Evolutionary conservation across 768 basidiomycete species (phyloP).

Genomic region (Clathrus columnatus): DNA sequence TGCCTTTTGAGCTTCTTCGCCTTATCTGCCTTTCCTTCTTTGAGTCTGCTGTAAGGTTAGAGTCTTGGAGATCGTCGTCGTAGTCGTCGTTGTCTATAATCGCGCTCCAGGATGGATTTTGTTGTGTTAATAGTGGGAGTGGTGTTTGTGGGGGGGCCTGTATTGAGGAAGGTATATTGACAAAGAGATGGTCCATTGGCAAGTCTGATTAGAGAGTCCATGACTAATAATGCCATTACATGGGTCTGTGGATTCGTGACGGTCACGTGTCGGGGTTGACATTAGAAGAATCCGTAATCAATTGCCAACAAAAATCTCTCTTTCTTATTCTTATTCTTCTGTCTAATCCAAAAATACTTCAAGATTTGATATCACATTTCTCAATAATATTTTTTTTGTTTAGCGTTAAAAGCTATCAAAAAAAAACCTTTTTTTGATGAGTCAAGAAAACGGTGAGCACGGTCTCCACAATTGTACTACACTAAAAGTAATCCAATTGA

Average conservation of each 20-base stretch:
- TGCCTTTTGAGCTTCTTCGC: slow-evolving; percentile 72
- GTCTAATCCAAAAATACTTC: background rate
- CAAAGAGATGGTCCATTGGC: slow-evolving; percentile 9
- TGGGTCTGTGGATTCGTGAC: background rate
- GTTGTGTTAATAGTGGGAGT: background rate
- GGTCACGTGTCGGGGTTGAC: background rate
- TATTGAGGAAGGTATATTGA: slow-evolving; percentile 7
- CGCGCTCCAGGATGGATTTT: slow-evolving; percentile 2
- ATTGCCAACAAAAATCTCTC: background rate
- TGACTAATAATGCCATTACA: background rate
- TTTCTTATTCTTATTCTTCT: background rate
- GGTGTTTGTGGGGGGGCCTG: slow-evolving; percentile 6
- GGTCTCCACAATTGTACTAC: background rate
- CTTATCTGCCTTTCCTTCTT: slow-evolving; percentile 42
- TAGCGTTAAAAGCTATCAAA: no score
- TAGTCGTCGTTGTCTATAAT: slow-evolving; percentile 4
- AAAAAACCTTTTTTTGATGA: no score
- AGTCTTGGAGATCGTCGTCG: background rate
- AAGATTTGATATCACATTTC: no score
- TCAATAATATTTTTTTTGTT: no score
- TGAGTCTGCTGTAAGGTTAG: slow-evolving; percentile 1
- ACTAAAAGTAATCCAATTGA: no score
- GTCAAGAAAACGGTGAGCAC: background rate
- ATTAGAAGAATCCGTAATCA: background rate
- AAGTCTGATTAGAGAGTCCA: background rate